Conservation (phyloP, 2,329 filamentous ascomycete species). For the Aspergillus sp. region DNA sequence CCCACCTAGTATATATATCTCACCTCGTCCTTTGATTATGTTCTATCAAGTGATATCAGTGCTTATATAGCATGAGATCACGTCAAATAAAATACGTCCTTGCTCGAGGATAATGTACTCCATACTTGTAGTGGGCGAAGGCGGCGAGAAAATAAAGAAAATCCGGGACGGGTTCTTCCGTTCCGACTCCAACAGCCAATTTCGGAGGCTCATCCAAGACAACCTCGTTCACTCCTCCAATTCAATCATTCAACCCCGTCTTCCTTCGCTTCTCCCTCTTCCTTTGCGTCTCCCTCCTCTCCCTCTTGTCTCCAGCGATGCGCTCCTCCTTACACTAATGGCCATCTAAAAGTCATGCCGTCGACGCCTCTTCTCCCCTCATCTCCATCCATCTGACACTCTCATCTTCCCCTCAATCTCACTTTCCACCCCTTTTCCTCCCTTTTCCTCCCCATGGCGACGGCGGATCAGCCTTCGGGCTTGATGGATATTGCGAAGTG, state of each 20-base stretch:
- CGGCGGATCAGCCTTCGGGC: constrained; percentile 39
- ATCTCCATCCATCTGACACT: background rate
- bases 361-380: constrained; percentile 9
- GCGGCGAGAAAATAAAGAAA: too few relatives aligned
- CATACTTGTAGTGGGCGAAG: too few relatives aligned
- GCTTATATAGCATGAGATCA: too few relatives aligned
- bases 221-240: too few relatives aligned
- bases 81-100: too few relatives aligned
- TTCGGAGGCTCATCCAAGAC: too few relatives aligned
- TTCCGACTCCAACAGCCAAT: too few relatives aligned
- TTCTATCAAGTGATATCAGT: too few relatives aligned
- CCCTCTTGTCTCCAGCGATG: constrained; percentile 5
- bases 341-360: constrained; percentile 19
- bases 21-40: background rate
- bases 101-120: too few relatives aligned
- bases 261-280: background rate
- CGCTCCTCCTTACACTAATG: constrained; percentile 12
- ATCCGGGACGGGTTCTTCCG: too few relatives aligned
- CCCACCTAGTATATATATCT: background rate
- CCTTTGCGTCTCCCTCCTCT: background rate
- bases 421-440: background rate
- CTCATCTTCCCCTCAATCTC: background rate
- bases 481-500: constrained; percentile 46
- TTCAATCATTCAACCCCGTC: background rate
- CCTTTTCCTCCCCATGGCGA: constrained; percentile 31